Evolutionary conservation across 2,329 filamentous ascomycete genomes (phyloP).

Genomic region (Penicillium sp.): DNA sequence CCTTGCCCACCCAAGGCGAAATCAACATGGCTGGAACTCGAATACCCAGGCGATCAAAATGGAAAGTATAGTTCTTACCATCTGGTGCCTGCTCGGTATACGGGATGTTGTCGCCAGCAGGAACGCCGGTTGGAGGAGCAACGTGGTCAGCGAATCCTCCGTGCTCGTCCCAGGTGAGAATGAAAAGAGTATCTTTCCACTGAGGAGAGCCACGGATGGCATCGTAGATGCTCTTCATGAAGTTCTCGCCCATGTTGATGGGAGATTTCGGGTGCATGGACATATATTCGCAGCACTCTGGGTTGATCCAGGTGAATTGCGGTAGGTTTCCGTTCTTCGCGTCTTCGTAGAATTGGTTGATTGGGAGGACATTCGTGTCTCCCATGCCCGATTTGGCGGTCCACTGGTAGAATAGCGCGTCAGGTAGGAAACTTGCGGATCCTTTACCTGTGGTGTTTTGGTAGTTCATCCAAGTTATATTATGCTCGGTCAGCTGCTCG

Average conservation of each 20-base stretch:
- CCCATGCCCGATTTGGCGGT: slow-evolving; percentile 29
- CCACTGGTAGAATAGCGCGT: slow-evolving; percentile 38
- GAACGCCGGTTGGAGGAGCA: slow-evolving; percentile 42
- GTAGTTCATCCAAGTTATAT: slow-evolving; percentile 50
- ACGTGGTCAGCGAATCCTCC: slow-evolving; percentile 52
- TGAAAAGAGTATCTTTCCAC: slow-evolving; percentile 50
- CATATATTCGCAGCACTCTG: slow-evolving; percentile 52
- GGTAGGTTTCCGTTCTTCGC: slow-evolving; percentile 46
- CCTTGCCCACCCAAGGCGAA: slow-evolving; percentile 45
- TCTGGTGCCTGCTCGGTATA: slow-evolving; percentile 33
- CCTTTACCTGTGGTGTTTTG: slow-evolving; percentile 39
- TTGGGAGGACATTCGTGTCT: slow-evolving; percentile 36
- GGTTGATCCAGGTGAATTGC: slow-evolving; percentile 51
- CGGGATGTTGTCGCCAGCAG: slow-evolving; percentile 39
- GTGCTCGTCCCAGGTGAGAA: slow-evolving; percentile 51
- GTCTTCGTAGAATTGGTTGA: slow-evolving; percentile 47
- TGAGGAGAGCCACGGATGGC: slow-evolving; percentile 45
- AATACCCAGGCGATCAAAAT: slow-evolving; percentile 32
- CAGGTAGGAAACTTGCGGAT: slow-evolving; percentile 7
- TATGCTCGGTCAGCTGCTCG: slow-evolving; percentile 41
- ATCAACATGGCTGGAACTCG: slow-evolving; percentile 33
- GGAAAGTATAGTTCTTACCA: slow-evolving; percentile 31
- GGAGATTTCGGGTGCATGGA: slow-evolving; percentile 50
- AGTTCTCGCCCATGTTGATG: slow-evolving; percentile 46
- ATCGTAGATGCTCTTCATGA: slow-evolving; percentile 50